phyloP scores from a whole-genome alignment of 2,329 filamentous ascomycete species.

The Pseudophaeomoniella oleicola region DNA sequence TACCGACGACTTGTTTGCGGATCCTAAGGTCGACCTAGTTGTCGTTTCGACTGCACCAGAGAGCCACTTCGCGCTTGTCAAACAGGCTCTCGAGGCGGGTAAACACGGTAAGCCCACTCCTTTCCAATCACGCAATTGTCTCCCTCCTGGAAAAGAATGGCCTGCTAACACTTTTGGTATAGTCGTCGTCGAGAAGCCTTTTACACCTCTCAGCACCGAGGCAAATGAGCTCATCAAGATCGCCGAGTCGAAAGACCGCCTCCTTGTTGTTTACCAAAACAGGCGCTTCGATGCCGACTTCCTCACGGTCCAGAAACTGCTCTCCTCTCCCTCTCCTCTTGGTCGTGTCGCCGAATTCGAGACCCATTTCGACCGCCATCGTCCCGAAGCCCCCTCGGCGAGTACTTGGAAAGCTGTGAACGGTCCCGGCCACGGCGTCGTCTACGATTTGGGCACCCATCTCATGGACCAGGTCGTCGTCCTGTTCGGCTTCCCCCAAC shows the following conservation, averaged over 20 bases:
- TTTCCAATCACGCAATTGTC: constrained; percentile 1
- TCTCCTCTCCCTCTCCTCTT: constrained; percentile 39
- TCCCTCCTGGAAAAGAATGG: no score
- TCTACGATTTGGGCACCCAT: constrained; percentile 66
- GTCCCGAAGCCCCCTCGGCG: constrained; percentile 36
- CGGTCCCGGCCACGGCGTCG: constrained; percentile 50
- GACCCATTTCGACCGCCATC: constrained; percentile 67
- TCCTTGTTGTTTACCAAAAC: constrained; percentile 61
- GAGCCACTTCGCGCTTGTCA: constrained; percentile 53
- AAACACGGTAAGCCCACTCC: constrained; percentile 41
- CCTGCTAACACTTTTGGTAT: no score
- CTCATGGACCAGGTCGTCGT: constrained; percentile 60
- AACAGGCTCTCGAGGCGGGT: constrained; percentile 49
- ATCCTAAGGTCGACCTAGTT: constrained; percentile 52
- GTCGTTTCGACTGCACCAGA: constrained; percentile 58
- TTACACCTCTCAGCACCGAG: constrained; percentile 56
- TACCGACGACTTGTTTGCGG: constrained; percentile 47
- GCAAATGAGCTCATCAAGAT: constrained; percentile 47
- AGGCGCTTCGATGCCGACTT: constrained; percentile 69
- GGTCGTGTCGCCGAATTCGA: constrained; percentile 66
- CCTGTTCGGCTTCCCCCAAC: constrained; percentile 53
- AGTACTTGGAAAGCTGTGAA: constrained; percentile 54
- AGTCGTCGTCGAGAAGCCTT: constrained; percentile 72
- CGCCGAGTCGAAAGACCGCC: constrained; percentile 33
- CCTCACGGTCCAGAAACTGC: constrained; percentile 49